phyloP scores from a whole-genome alignment of 495 filamentous ascomycete genomes.

The Aspergillus sparsus region DNA sequence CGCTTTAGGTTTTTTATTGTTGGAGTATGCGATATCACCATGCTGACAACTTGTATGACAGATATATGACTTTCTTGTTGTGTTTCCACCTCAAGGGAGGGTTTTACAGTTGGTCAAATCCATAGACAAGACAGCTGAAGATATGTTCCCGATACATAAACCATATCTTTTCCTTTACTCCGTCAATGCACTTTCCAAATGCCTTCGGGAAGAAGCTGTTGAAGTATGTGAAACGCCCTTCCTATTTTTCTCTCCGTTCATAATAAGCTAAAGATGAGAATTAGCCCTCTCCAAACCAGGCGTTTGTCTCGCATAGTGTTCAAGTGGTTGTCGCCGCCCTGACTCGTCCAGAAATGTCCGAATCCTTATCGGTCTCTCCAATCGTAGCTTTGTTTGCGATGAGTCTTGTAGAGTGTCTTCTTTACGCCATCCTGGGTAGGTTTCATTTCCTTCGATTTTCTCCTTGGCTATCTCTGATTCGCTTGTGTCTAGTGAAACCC shows the following conservation, averaged over 20 bases:
- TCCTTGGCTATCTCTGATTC: neutral
- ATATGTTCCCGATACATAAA: conserved; percentile 66
- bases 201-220: conserved; percentile 47
- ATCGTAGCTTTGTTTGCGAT: conserved; percentile 35
- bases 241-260: neutral
- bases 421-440: conserved; percentile 32
- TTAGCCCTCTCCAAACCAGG: conserved; percentile 36
- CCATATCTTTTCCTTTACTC: conserved; percentile 78
- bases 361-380: conserved; percentile 20
- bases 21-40: conserved; percentile 1
- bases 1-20: conserved; percentile 11
- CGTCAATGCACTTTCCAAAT: conserved; percentile 59
- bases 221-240: conserved; percentile 33
- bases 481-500: conserved; percentile 21
- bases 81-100: conserved; percentile 69
- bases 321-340: conserved; percentile 42
- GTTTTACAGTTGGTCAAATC: conserved; percentile 60
- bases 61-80: conserved; percentile 73
- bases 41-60: conserved; percentile 27
- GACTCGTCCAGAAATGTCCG: conserved; percentile 37
- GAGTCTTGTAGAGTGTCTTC: conserved; percentile 41
- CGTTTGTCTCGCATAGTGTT: conserved; percentile 49
- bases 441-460: neutral
- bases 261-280: conserved; percentile 10
- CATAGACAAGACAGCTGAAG: conserved; percentile 49